Evolutionary conservation across 202 grass and related monocot genomes (phyloP).

Genomic region (Dendrocalamus latiflorus): DNA sequence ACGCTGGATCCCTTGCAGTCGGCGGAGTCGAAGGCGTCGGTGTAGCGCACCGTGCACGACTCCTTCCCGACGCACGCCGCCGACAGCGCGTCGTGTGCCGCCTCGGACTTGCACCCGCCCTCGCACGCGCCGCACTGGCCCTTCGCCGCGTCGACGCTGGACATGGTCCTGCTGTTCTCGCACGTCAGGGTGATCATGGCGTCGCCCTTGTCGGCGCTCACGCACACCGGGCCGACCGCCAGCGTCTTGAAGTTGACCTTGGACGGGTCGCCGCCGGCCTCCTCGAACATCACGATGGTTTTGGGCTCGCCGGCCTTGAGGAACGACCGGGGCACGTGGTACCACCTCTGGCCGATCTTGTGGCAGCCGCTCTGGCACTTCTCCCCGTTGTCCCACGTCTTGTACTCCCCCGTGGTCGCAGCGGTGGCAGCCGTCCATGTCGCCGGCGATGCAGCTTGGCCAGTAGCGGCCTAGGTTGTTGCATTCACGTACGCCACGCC

Average conservation of each 20-base stretch:
- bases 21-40: background rate
- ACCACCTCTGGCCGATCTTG: slow-evolving; percentile 37
- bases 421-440: slow-evolving; percentile 2
- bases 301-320: slow-evolving; percentile 27
- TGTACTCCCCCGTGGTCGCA: slow-evolving; percentile 44
- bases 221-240: slow-evolving; percentile 26
- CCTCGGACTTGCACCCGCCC: slow-evolving; percentile 23
- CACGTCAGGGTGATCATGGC: slow-evolving; percentile 22
- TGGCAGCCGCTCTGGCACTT: slow-evolving; percentile 41
- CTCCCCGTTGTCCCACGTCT: background rate
- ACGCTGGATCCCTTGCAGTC: background rate
- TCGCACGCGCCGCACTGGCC: slow-evolving; percentile 35
- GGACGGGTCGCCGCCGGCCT: slow-evolving; percentile 6
- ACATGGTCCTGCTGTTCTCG: background rate
- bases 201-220: slow-evolving; percentile 6
- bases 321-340: slow-evolving; percentile 42
- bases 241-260: slow-evolving; percentile 30
- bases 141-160: slow-evolving; percentile 24
- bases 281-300: slow-evolving; percentile 33
- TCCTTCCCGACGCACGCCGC: background rate
- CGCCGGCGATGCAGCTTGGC: slow-evolving; percentile 16
- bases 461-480: slow-evolving; percentile 53
- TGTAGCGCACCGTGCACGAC: background rate
- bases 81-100: background rate
- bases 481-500: slow-evolving; percentile 59